A percentile compares a stretch with the other conserved stretches of the same genome.
These are phyloP conservation scores for Chaetomiaceae sp. DNA, from an alignment of 2,329 filamentous ascomycete species.

Conservation along the genomic window DNA sequence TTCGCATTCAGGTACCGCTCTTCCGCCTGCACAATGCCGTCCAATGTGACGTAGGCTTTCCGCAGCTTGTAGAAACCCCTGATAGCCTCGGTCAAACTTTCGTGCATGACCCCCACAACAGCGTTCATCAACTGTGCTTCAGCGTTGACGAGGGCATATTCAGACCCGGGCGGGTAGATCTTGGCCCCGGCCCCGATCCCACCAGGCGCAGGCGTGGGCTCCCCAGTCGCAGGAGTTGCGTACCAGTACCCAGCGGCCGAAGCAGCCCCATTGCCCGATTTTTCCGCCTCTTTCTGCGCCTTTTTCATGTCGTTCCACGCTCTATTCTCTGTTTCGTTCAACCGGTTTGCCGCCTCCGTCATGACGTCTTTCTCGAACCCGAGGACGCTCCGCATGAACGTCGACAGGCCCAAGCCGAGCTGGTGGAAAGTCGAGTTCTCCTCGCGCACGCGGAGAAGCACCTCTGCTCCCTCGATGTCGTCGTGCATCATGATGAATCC, in stretches of 20 bases:
- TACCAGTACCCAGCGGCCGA: slow-evolving; percentile 23
- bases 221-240: slow-evolving; percentile 25
- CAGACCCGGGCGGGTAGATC: slow-evolving; percentile 76
- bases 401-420: slow-evolving; percentile 74
- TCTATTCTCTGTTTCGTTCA: slow-evolving; percentile 70
- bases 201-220: slow-evolving; percentile 30
- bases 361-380: slow-evolving; percentile 92
- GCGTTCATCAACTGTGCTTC: slow-evolving; percentile 86
- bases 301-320: slow-evolving; percentile 73
- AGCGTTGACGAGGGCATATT: slow-evolving; percentile 79
- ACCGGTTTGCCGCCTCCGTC: slow-evolving; percentile 68
- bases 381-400: slow-evolving; percentile 79
- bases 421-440: slow-evolving; percentile 83
- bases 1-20: slow-evolving; percentile 44
- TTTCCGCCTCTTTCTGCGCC: slow-evolving; percentile 58
- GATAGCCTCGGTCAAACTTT: slow-evolving; percentile 86
- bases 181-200: slow-evolving; percentile 36
- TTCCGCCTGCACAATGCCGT: slow-evolving; percentile 73
- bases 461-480: slow-evolving; percentile 80
- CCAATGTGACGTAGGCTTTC: slow-evolving; percentile 80
- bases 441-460: slow-evolving; percentile 63
- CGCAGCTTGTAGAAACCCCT: slow-evolving; percentile 89
- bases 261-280: slow-evolving; percentile 15
- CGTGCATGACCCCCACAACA: slow-evolving; percentile 82
- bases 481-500: slow-evolving; percentile 80